Conservation (phyloP, 1,284 basidiomycete genomes). For the Ganoderma lingzhi region DNA sequence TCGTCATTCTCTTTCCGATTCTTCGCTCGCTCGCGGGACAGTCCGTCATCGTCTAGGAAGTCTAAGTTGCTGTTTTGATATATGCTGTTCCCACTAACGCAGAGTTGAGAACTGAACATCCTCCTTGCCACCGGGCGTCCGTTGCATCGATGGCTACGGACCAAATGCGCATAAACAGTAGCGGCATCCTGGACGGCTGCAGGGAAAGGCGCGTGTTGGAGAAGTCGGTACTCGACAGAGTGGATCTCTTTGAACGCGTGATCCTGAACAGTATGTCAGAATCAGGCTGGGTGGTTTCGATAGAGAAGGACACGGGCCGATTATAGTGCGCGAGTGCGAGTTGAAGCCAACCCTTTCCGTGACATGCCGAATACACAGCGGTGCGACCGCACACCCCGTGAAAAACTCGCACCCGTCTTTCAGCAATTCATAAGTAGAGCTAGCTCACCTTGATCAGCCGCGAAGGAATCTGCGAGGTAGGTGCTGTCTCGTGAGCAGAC, state of each 20-base stretch:
- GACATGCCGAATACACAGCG: too few relatives aligned
- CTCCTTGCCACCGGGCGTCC: neutral
- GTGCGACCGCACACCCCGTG: too few relatives aligned
- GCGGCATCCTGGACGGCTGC: conserved; percentile 71
- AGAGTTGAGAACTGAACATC: neutral
- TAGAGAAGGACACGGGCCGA: too few relatives aligned
- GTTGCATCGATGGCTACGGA: conserved; percentile 40
- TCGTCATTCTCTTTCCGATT: conserved; percentile 28
- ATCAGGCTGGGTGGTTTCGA: neutral
- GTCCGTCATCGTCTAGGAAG: conserved; percentile 20
- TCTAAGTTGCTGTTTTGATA: conserved; percentile 9
- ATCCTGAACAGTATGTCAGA: conserved; percentile 27
- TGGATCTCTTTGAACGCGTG: conserved; percentile 51
- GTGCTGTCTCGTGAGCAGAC: conserved; percentile 57
- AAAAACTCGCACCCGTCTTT: neutral
- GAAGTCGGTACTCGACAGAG: conserved; percentile 58
- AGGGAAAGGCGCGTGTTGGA: conserved; percentile 65
- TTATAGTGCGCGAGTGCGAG: too few relatives aligned
- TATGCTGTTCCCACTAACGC: neutral
- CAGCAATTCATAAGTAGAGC: neutral
- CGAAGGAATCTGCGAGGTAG: conserved; percentile 57
- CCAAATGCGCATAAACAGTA: conserved; percentile 64
- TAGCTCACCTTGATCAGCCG: conserved; percentile 47
- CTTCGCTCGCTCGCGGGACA: conserved; percentile 19
- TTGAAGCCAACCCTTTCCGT: too few relatives aligned